A percentile compares a stretch with the other conserved stretches of the same genome.
These are phyloP conservation scores for Polygonum aviculare DNA, from an alignment of 148 eudicot genomes.

Conservation along the genomic window DNA sequence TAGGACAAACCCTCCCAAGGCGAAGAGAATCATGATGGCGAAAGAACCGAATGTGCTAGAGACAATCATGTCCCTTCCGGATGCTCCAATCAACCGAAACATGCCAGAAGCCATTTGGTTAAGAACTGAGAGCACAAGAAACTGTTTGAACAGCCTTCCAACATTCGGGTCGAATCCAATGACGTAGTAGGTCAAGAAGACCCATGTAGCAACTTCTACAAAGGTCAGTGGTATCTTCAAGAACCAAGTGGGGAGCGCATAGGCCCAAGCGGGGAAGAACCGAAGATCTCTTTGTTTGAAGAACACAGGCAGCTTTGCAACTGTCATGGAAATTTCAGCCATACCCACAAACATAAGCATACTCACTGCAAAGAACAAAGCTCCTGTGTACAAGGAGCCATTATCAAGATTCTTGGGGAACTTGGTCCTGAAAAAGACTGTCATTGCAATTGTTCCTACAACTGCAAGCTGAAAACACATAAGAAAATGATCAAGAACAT, in stretches of 20 bases:
- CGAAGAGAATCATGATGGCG: slow-evolving; percentile 34
- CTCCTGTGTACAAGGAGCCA: slow-evolving; percentile 43
- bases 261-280: slow-evolving; percentile 72
- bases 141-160: slow-evolving; percentile 53
- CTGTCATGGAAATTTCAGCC: slow-evolving; percentile 59
- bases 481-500: not conserved
- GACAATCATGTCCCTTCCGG: slow-evolving; percentile 49
- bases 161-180: slow-evolving; percentile 72
- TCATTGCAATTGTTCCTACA: slow-evolving; percentile 43
- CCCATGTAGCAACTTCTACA: slow-evolving; percentile 40
- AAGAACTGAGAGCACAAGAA: slow-evolving; percentile 38
- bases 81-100: slow-evolving; percentile 45
- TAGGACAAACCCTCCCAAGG: slow-evolving; percentile 57
- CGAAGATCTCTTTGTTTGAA: slow-evolving; percentile 62
- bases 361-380: slow-evolving; percentile 38
- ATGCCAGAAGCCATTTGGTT: slow-evolving; percentile 52
- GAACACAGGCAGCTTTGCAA: slow-evolving; percentile 66
- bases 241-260: slow-evolving; percentile 66
- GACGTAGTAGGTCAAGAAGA: slow-evolving; percentile 46
- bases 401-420: slow-evolving; percentile 32
- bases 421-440: slow-evolving; percentile 60
- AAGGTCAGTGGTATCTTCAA: slow-evolving; percentile 53
- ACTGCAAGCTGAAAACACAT: slow-evolving; percentile 30
- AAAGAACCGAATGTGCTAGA: slow-evolving; percentile 58
- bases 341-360: slow-evolving; percentile 48